Evolutionary conservation across 2,329 filamentous ascomycete species (phyloP), one percentile per base, ranked within the genome.

Genomic region (Coccinonectria pachysandricola): DNA sequence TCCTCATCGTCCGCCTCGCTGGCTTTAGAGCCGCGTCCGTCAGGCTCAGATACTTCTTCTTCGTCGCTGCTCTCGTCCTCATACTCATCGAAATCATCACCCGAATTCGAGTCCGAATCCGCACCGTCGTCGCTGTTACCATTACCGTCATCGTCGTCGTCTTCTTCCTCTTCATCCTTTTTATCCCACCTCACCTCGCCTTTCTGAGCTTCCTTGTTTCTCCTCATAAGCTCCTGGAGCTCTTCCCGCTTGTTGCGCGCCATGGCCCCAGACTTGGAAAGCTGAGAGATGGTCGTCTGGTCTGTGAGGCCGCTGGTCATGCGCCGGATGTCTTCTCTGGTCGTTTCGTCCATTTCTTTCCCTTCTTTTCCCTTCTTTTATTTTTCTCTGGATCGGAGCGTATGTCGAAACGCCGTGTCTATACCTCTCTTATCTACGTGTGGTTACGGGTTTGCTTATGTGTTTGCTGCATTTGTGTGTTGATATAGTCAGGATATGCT

Each of bases 301-400:
- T 45, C 21, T 9, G 38, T 40, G n/a, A 45, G 40, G 8, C 29
- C 22, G 3, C 17, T 11, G 4, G 42, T 45, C 42, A 45, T 45
- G 5, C 42, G 40, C 4, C 36, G 27, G 7, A 42, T 9, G n/a
- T 31, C 34, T n/a, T 32, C 24, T 7, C 26, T 24, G 10, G 24
- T 31, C 14, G 32, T 21, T 7, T 42, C 24, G 10, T 31, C 24
- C 11, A 33, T 21, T 34, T 35, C 16, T 37, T 34, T 3, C n/a
- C n/a, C n/a, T n/a, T n/a, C n/a, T n/a, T n/a, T n/a, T n/a, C n/a
- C n/a, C n/a, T n/a, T n/a, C n/a, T n/a, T n/a, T n/a, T n/a, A n/a
- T n/a, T n/a, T n/a, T n/a, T n/a, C n/a, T n/a, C n/a, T n/a, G n/a
- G n/a, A n/a, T n/a, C n/a, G n/a, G n/a, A n/a, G n/a, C n/a, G n/a